phyloP scores from a whole-genome alignment of 768 basidiomycete species.

The Leccinellum rugosiceps region DNA sequence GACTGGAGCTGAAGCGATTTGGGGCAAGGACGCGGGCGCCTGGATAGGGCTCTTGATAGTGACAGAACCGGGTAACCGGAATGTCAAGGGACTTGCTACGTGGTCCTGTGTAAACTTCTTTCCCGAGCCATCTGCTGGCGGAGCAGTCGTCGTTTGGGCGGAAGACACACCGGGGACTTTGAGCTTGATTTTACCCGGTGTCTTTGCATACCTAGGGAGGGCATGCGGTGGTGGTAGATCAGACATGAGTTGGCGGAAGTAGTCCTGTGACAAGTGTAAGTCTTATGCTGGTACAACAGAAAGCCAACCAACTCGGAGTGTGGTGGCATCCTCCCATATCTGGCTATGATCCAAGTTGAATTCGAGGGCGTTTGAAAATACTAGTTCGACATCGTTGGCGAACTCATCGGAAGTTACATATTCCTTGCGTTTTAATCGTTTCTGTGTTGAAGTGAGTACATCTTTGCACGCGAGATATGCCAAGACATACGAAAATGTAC shows the following conservation, averaged over 20 bases:
- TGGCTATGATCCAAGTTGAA: constrained; percentile 86
- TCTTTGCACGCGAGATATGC: background rate
- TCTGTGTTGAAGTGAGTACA: constrained; percentile 42
- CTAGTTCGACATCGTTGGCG: constrained; percentile 82
- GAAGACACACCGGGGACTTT: constrained; percentile 48
- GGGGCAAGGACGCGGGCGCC: constrained; percentile 16
- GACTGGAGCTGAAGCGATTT: constrained; percentile 13
- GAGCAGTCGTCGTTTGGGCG: constrained; percentile 11
- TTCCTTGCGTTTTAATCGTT: constrained; percentile 76
- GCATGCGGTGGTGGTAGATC: constrained; percentile 68
- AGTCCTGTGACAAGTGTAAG: constrained; percentile 45
- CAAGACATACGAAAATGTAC: constrained; percentile 63
- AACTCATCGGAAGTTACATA: constrained; percentile 69
- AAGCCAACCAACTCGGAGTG: constrained; percentile 51
- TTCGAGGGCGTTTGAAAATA: constrained; percentile 83
- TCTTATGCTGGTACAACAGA: constrained; percentile 1
- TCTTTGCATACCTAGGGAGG: constrained; percentile 60
- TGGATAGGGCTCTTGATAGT: constrained; percentile 24
- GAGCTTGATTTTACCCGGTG: constrained; percentile 67
- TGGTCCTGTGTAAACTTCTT: constrained; percentile 19
- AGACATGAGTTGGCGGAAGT: constrained; percentile 72
- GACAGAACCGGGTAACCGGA: constrained; percentile 23
- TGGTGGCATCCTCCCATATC: constrained; percentile 77
- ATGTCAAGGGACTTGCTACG: constrained; percentile 15
- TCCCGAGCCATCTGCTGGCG: constrained; percentile 11